A percentile compares a stretch with the other conserved stretches of the same genome.
Conservation (phyloP, 73 alveolate genomes). For the Diophrys sp. region DNA sequence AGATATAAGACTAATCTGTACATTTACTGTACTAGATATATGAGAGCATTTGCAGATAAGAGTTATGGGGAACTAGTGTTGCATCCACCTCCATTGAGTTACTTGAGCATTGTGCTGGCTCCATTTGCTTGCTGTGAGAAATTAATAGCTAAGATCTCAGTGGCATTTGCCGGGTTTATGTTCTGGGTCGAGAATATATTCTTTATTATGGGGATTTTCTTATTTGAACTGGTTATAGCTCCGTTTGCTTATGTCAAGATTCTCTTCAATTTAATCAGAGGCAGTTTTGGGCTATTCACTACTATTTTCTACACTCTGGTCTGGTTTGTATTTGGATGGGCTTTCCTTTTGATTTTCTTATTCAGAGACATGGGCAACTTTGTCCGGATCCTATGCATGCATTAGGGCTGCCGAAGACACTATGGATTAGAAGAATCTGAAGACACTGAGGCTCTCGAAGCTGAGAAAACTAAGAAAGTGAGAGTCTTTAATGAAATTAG, state of each 20-base stretch:
- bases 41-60: slow-evolving; percentile 24
- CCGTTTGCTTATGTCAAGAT: slow-evolving; percentile 24
- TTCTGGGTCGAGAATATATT: slow-evolving; percentile 50
- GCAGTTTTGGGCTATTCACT: background rate
- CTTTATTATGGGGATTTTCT: slow-evolving; percentile 8
- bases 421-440: background rate
- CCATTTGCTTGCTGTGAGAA: slow-evolving; percentile 22
- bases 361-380: slow-evolving; percentile 1
- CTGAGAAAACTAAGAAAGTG: background rate
- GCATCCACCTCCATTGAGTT: slow-evolving; percentile 52
- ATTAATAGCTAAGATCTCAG: slow-evolving; percentile 4
- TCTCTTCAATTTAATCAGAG: background rate
- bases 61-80: slow-evolving; percentile 33
- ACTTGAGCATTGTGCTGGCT: slow-evolving; percentile 9
- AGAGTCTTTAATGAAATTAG: background rate
- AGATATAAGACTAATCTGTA: slow-evolving; percentile 36
- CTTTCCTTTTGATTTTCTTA: background rate
- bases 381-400: slow-evolving; percentile 9
- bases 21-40: slow-evolving; percentile 36
- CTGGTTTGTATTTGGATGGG: slow-evolving; percentile 16
- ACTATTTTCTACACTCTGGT: background rate
- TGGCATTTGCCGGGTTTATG: slow-evolving; percentile 32
- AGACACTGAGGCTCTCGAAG: background rate
- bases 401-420: slow-evolving; percentile 13
- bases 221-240: slow-evolving; percentile 8